Evolutionary conservation across 1,284 basidiomycete species (phyloP).

Genomic region (Violaceomyces palustris): DNA sequence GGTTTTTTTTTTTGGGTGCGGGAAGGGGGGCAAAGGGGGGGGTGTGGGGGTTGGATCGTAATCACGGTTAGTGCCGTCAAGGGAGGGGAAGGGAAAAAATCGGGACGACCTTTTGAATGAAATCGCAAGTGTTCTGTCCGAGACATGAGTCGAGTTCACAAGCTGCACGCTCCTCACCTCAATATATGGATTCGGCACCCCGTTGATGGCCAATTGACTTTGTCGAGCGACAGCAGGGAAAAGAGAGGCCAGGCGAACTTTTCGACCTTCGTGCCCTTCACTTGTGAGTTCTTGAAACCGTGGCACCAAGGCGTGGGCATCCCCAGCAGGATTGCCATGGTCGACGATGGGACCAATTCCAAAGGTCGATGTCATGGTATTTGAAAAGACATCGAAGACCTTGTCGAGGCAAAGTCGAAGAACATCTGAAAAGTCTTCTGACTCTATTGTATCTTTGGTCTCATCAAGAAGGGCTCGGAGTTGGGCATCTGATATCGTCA

Average conservation of each 20-base stretch:
- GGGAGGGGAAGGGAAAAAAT: no score
- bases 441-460: constrained; percentile 64
- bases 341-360: constrained; percentile 21
- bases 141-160: no score
- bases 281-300: constrained; percentile 24
- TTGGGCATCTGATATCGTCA: constrained; percentile 54
- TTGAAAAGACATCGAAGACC: constrained; percentile 61
- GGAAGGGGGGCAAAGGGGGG: no score
- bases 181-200: constrained; percentile 73
- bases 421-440: constrained; percentile 66
- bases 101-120: no score
- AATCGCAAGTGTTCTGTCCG: no score
- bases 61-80: no score
- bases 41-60: no score
- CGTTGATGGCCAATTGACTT: constrained; percentile 67
- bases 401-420: constrained; percentile 66
- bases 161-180: no score
- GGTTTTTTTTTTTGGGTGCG: no score
- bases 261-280: constrained; percentile 54
- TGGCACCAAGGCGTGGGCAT: constrained; percentile 17
- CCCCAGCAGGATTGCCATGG: no score
- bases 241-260: constrained; percentile 67
- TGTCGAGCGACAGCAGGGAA: constrained; percentile 72
- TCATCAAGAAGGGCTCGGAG: constrained; percentile 67
- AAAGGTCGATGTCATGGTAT: constrained; percentile 57